These are phyloP conservation scores for Sphagnurus paluster DNA, from an alignment of 1,284 basidiomycete species.

Conservation along the genomic window DNA sequence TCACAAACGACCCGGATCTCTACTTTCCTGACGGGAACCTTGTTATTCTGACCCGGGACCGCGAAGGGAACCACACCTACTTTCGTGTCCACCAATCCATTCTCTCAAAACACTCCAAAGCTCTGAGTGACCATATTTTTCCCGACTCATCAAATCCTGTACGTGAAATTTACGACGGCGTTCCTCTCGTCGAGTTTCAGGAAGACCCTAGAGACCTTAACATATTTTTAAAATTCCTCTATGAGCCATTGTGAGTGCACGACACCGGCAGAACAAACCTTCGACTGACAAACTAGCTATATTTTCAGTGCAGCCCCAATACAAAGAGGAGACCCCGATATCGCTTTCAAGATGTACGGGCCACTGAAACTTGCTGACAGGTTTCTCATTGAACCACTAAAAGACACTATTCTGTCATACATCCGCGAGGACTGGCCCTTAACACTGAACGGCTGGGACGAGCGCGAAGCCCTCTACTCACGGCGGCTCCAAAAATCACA, in stretches of 20 bases:
- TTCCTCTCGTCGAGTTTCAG: conserved; percentile 25
- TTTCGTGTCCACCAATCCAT: conserved; percentile 26
- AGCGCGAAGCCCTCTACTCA: conserved; percentile 22
- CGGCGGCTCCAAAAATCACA: conserved; percentile 20
- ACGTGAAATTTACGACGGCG: conserved; percentile 23
- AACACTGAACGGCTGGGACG: conserved; percentile 24
- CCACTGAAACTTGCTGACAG: conserved; percentile 24
- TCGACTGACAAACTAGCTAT: conserved; percentile 14
- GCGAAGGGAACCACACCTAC: conserved; percentile 24
- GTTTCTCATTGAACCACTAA: conserved; percentile 24
- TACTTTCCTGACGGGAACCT: conserved; percentile 25
- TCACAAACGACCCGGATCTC: conserved; percentile 24
- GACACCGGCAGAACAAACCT: not conserved
- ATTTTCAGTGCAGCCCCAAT: conserved; percentile 23
- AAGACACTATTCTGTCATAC: conserved; percentile 23
- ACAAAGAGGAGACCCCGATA: conserved; percentile 24
- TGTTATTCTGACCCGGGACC: conserved; percentile 24
- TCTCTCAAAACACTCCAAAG: conserved; percentile 26
- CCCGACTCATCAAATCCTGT: conserved; percentile 14
- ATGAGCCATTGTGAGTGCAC: conserved; percentile 23
- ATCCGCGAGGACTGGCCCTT: conserved; percentile 24
- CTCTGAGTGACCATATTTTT: conserved; percentile 24
- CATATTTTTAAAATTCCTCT: conserved; percentile 25
- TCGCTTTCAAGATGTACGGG: conserved; percentile 25
- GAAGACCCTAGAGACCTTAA: conserved; percentile 24